Evolutionary conservation across 345 rosid genomes (phyloP).

Genomic region (Rhizophora mangle): DNA sequence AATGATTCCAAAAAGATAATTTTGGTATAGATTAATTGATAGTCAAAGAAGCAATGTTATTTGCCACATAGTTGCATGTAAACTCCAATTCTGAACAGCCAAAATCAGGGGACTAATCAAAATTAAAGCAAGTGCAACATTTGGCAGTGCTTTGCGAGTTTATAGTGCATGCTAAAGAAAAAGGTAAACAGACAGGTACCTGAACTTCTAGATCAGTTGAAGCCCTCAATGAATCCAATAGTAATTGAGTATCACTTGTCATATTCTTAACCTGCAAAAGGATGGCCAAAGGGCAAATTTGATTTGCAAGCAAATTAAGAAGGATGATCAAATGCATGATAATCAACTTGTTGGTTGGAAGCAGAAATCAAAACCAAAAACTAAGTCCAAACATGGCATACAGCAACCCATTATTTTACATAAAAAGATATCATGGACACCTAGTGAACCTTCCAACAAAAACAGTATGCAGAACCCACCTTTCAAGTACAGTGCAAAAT

Average conservation of each 20-base stretch:
- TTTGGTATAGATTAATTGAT: too few relatives aligned
- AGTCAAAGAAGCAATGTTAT: too few relatives aligned
- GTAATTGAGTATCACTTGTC: conserved; percentile 49
- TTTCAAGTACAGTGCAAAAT: too few relatives aligned
- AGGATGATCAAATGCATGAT: too few relatives aligned
- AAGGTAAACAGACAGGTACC: conserved; percentile 31
- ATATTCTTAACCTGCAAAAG: conserved; percentile 57
- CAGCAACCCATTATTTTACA: not conserved
- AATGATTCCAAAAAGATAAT: too few relatives aligned
- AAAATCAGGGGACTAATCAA: not conserved
- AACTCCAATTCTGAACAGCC: too few relatives aligned
- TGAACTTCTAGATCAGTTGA: conserved; percentile 68
- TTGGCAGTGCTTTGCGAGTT: not conserved
- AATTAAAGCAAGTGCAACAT: not conserved
- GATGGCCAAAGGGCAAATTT: conserved; percentile 9
- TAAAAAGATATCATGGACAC: not conserved
- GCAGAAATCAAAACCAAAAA: not conserved
- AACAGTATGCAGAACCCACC: too few relatives aligned
- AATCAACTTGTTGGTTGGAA: not conserved
- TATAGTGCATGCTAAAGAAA: not conserved
- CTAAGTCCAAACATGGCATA: not conserved
- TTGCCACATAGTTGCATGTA: too few relatives aligned
- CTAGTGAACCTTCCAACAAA: too few relatives aligned
- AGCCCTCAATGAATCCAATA: conserved; percentile 57
- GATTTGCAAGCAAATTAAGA: conserved; percentile 6